A percentile compares a stretch with the other conserved stretches of the same genome.
phyloP scores from a whole-genome alignment of 2,329 filamentous ascomycete genomes.

The Mycosphaerelloides madeirae region DNA sequence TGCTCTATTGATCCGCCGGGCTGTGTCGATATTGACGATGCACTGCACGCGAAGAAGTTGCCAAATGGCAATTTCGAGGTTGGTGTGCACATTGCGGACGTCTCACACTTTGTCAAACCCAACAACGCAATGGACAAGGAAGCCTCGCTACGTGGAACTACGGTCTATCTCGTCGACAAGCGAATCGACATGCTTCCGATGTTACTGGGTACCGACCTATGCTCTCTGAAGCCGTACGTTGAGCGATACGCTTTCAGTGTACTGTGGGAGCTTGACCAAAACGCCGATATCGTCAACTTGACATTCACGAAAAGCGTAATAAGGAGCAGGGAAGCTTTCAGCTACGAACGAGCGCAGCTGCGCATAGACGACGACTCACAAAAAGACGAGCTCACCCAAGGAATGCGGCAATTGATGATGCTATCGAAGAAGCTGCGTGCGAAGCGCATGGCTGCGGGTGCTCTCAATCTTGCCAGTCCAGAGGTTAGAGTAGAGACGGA shows the following conservation, averaged over 20 bases:
- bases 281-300: slow-evolving; percentile 79
- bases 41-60: slow-evolving; percentile 76
- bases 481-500: slow-evolving; percentile 95
- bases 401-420: slow-evolving; percentile 80
- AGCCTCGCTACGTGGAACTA: slow-evolving; percentile 88
- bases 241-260: slow-evolving; percentile 61
- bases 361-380: slow-evolving; percentile 86
- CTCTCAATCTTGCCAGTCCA: slow-evolving; percentile 91
- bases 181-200: slow-evolving; percentile 99
- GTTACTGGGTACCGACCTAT: slow-evolving; percentile 91
- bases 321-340: slow-evolving; percentile 91
- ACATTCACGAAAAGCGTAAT: slow-evolving; percentile 97
- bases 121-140: slow-evolving; percentile 96
- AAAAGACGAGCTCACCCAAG: slow-evolving; percentile 80
- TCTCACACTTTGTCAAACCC: slow-evolving; percentile 98
- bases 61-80: slow-evolving; percentile 94
- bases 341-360: slow-evolving; percentile 92
- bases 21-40: slow-evolving; percentile 98
- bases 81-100: slow-evolving; percentile 96
- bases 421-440: slow-evolving; percentile 90
- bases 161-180: slow-evolving; percentile 96
- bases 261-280: slow-evolving; percentile 73
- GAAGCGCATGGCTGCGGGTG: slow-evolving; percentile 94
- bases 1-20: slow-evolving; percentile 97
- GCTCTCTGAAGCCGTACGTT: slow-evolving; percentile 95